Base-by-base conservation (phyloP, 306 rosid genomes). In the Vicia villosa region DNA sequence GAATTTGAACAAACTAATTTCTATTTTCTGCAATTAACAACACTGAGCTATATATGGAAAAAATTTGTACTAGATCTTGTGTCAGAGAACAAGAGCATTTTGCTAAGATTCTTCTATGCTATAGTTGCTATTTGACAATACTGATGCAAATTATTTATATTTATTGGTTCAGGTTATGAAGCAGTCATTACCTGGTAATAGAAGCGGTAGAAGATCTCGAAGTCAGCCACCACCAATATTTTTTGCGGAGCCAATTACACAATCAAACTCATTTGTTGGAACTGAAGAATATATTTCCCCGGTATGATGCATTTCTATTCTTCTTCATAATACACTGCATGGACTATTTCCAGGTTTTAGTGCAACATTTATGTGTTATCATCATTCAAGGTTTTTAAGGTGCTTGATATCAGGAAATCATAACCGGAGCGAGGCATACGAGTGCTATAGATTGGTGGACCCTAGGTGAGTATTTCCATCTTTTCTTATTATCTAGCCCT, bases 381-480 rank as follows among this genome's bases (percentile, higher is more conserved):
- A 49, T 77, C 58, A 47, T 70, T 42, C 63, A 69, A 77, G 28
- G 64, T 65, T 79, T 76, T 76, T 47, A 80, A 61, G 66, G 74
- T 77, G n/a, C 76, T 82, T 83, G 72, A 57, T 88, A 70, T 78
- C 94, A 94, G 97, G 98, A 94, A 86, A 90, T 87, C 79, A 83
- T 94, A 66, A 88, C 85, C 2, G 98, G 97, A 36, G 82, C 85
- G 20, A 84, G 89, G 85, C 98, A 94, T 71, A 70, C 85, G 55
- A 88, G 98, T 60, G 91, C 95, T 24, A 87, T 94, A 51, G 98
- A 94, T 77, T 94, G 98, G 97, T 94, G 98, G 98, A 85, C 98
- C 63, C 82, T 94, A 59, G 98, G 98, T 94, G 84, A 83, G 86
- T 66, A 55, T 65, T 47, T 73, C 49, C 46, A 64, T 55, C 69